phyloP scores from a whole-genome alignment of 495 filamentous ascomycete species.

The Opeltia flavorubescens region DNA sequence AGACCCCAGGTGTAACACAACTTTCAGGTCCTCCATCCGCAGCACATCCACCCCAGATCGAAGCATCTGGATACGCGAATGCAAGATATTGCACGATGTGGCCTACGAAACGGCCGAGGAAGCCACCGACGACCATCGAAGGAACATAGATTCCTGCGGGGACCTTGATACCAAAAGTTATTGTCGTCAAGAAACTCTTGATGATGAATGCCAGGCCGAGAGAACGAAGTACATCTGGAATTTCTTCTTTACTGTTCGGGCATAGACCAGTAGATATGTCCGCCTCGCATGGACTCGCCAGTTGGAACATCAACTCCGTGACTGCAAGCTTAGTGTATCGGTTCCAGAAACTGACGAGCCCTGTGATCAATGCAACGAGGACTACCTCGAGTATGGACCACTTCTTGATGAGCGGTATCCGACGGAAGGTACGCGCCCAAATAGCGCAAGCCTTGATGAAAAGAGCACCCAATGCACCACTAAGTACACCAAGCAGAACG shows the following conservation, averaged over 20 bases:
- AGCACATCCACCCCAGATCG: constrained; percentile 62
- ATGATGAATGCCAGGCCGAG: constrained; percentile 71
- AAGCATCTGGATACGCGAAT: constrained; percentile 52
- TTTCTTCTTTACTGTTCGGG: constrained; percentile 54
- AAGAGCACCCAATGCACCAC: constrained; percentile 71
- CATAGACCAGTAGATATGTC: constrained; percentile 59
- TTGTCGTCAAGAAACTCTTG: constrained; percentile 73
- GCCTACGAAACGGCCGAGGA: constrained; percentile 81
- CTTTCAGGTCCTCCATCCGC: constrained; percentile 50
- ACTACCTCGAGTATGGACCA: constrained; percentile 79
- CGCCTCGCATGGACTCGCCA: constrained; percentile 71
- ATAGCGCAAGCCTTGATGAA: constrained; percentile 91
- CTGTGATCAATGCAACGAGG: constrained; percentile 76
- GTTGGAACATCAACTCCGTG: constrained; percentile 76
- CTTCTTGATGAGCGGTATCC: constrained; percentile 63
- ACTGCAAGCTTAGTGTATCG: constrained; percentile 77
- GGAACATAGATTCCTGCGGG: constrained; percentile 96
- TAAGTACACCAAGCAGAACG: constrained; percentile 69
- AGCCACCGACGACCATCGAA: constrained; percentile 92
- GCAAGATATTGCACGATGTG: constrained; percentile 76
- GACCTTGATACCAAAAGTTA: constrained; percentile 90
- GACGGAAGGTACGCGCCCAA: constrained; percentile 82
- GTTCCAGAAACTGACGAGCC: constrained; percentile 85
- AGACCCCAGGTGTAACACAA: constrained; percentile 93
- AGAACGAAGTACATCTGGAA: constrained; percentile 52